Percentiles rank a stretch among this genome's conserved stretches.
These are phyloP conservation scores for Aciculoconidium aculeatum DNA, from an alignment of 805 yeast genomes.

Conservation along the genomic window DNA sequence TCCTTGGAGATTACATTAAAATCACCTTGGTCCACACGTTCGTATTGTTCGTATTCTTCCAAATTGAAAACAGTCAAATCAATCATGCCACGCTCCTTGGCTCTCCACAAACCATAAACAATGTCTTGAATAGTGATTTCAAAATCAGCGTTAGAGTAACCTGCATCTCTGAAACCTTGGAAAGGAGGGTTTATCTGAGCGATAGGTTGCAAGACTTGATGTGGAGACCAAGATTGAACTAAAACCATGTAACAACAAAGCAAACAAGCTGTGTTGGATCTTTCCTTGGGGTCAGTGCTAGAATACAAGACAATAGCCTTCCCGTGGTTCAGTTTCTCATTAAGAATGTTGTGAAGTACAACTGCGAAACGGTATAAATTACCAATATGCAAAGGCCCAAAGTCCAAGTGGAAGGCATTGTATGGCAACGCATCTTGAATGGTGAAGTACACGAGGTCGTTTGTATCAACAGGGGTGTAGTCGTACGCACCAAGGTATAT, in stretches of 20 bases:
- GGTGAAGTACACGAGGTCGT: constrained; percentile 75
- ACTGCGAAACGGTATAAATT: constrained; percentile 94
- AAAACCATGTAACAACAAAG: constrained; percentile 91
- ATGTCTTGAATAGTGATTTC: constrained; percentile 91
- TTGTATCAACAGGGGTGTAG: constrained; percentile 68
- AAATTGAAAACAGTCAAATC: constrained; percentile 82
- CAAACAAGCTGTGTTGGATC: constrained; percentile 93
- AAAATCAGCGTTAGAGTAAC: constrained; percentile 92
- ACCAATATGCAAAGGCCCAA: constrained; percentile 94
- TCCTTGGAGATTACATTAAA: constrained; percentile 88
- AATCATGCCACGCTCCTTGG: constrained; percentile 84
- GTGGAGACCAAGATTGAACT: constrained; percentile 98
- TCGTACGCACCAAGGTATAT: constrained; percentile 91
- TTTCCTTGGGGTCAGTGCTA: constrained; percentile 67
- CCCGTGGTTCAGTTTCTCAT: constrained; percentile 75
- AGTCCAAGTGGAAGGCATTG: constrained; percentile 92
- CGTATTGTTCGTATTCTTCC: constrained; percentile 92
- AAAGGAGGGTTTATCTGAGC: constrained; percentile 90
- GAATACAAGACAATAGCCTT: constrained; percentile 91
- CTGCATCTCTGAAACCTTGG: constrained; percentile 95
- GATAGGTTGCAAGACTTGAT: constrained; percentile 91
- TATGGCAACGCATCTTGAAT: constrained; percentile 90
- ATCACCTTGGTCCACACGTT: constrained; percentile 95
- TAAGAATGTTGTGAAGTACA: constrained; percentile 82
- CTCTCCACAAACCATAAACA: constrained; percentile 96